Percentiles rank a stretch among this genome's conserved stretches.
Evolutionary conservation across 495 filamentous ascomycete species (phyloP).

Genomic region (Platismatia glauca): DNA sequence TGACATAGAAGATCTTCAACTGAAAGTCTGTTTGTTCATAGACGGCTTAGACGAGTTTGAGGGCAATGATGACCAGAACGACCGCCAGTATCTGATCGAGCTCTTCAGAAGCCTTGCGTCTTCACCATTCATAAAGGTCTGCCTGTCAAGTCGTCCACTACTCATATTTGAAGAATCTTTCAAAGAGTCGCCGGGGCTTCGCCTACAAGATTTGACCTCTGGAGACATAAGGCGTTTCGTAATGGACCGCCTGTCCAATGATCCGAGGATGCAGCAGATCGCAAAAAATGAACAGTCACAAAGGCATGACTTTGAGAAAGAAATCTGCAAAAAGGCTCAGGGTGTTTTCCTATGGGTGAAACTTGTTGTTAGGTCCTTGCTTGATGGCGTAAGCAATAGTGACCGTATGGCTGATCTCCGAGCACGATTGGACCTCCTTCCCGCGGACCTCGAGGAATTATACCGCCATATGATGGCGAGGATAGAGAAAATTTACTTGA

Average conservation of each 20-base stretch:
- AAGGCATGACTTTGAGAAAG: slow-evolving; percentile 9
- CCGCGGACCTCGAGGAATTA: slow-evolving; percentile 14
- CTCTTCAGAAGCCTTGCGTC: slow-evolving; percentile 16
- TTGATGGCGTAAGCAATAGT: slow-evolving; percentile 16
- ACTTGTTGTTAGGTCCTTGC: slow-evolving; percentile 22
- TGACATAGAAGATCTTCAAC: not conserved
- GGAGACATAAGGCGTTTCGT: slow-evolving; percentile 29
- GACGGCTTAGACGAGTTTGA: slow-evolving; percentile 42
- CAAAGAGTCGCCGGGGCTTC: slow-evolving; percentile 15
- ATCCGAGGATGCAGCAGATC: not conserved
- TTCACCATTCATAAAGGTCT: slow-evolving; percentile 34
- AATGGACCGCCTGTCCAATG: slow-evolving; percentile 18
- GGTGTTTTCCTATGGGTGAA: slow-evolving; percentile 33
- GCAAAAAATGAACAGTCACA: not conserved
- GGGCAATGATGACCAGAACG: slow-evolving; percentile 2
- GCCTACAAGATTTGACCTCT: slow-evolving; percentile 28
- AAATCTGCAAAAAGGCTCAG: slow-evolving; percentile 26
- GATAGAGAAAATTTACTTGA: slow-evolving; percentile 14
- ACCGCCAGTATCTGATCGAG: slow-evolving; percentile 24
- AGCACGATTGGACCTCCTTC: slow-evolving; percentile 11
- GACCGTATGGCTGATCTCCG: slow-evolving; percentile 15
- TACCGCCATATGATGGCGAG: slow-evolving; percentile 17
- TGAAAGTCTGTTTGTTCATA: slow-evolving; percentile 37
- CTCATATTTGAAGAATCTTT: slow-evolving; percentile 36
- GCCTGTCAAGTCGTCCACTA: slow-evolving; percentile 43